phyloP scores from a whole-genome alignment of 75 land plant species.

The Ceratopteris richardii region DNA sequence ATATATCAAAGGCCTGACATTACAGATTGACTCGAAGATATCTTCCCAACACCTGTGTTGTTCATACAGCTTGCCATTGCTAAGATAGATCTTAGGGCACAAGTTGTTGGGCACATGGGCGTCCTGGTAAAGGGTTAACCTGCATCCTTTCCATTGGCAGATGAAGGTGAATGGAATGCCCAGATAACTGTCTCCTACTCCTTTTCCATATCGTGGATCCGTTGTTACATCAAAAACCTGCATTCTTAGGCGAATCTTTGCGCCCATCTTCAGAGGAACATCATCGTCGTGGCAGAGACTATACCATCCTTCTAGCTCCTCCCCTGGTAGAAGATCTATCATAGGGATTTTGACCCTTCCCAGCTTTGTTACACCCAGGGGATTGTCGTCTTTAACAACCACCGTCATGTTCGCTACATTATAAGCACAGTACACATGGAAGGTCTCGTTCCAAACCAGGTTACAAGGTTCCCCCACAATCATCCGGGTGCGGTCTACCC shows the following conservation, averaged over 20 bases:
- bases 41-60: constrained; percentile 89
- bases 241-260: constrained; percentile 47
- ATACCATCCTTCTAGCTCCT: constrained; percentile 40
- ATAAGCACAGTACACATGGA: constrained; percentile 89
- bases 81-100: constrained; percentile 58
- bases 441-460: constrained; percentile 78
- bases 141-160: constrained; percentile 72
- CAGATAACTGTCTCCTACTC: constrained; percentile 38
- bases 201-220: constrained; percentile 52
- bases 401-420: constrained; percentile 40
- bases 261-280: constrained; percentile 22
- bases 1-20: constrained; percentile 72
- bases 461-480: constrained; percentile 35
- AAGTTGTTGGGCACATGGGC: constrained; percentile 72
- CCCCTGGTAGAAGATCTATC: constrained; percentile 35
- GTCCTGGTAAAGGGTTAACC: constrained; percentile 71
- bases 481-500: constrained; percentile 69
- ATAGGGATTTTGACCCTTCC: constrained; percentile 75
- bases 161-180: constrained; percentile 78
- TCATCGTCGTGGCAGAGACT: constrained; percentile 41
- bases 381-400: constrained; percentile 61
- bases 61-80: constrained; percentile 39
- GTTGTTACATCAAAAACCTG: constrained; percentile 39
- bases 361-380: constrained; percentile 56
- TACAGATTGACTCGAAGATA: constrained; percentile 53